These are phyloP conservation scores for Sutorius australiensis DNA, from an alignment of 768 basidiomycete species.

Conservation along the genomic window DNA sequence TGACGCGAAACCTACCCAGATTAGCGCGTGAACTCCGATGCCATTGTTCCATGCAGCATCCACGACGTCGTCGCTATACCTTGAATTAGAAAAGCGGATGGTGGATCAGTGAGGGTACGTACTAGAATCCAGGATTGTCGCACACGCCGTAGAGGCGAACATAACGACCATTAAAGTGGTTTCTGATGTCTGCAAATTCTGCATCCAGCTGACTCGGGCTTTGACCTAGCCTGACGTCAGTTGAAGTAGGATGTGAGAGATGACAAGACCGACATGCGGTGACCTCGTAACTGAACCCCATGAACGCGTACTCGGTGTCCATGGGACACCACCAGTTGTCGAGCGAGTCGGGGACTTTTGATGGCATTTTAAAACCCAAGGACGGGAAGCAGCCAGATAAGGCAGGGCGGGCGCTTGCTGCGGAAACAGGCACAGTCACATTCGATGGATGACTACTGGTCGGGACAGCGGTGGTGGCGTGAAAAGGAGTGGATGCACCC, in stretches of 20 bases:
- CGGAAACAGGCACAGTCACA: not conserved
- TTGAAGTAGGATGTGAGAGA: not conserved
- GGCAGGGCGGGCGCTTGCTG: not conserved
- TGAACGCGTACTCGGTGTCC: slow-evolving; percentile 66
- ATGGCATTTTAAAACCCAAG: slow-evolving; percentile 53
- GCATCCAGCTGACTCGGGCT: slow-evolving; percentile 43
- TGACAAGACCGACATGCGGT: slow-evolving; percentile 47
- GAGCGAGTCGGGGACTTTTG: slow-evolving; percentile 39
- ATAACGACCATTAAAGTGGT: slow-evolving; percentile 60
- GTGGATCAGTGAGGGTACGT: not conserved
- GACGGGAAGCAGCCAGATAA: slow-evolving; percentile 36
- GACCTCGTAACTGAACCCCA: slow-evolving; percentile 76
- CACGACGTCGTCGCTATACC: slow-evolving; percentile 51
- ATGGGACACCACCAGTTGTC: slow-evolving; percentile 63
- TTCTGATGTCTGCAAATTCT: slow-evolving; percentile 60
- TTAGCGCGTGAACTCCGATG: slow-evolving; percentile 69
- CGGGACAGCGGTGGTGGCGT: not conserved
- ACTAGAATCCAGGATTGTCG: slow-evolving; percentile 41
- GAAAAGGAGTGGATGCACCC: not conserved
- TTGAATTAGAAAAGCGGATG: slow-evolving; percentile 15
- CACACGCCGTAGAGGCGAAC: slow-evolving; percentile 49
- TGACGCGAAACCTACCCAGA: slow-evolving; percentile 52
- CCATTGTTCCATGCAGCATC: slow-evolving; percentile 65
- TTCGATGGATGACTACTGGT: not conserved
- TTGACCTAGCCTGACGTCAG: slow-evolving; percentile 45